Evolutionary conservation across 2,329 filamentous ascomycete species (phyloP).

Genomic region (Arthrinium puccinioides): DNA sequence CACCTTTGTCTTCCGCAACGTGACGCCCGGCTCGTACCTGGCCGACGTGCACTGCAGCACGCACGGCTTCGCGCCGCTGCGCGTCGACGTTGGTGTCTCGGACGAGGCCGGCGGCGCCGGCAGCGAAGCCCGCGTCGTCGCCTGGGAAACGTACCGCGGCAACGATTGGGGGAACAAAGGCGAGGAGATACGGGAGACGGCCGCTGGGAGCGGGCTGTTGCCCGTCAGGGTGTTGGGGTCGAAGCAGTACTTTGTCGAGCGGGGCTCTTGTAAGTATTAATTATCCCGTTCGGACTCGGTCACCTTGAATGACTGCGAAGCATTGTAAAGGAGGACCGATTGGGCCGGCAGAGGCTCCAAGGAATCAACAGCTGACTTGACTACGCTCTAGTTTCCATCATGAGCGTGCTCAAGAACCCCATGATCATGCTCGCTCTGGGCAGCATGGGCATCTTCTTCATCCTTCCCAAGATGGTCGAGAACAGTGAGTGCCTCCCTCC

Average conservation of each 20-base stretch:
- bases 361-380: too few species aligned
- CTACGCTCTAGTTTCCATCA: slow-evolving; percentile 58
- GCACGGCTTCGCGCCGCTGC: slow-evolving; percentile 68
- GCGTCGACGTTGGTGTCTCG: slow-evolving; percentile 59
- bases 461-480: slow-evolving; percentile 91
- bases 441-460: slow-evolving; percentile 75
- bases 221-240: slow-evolving; percentile 53
- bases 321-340: too few species aligned
- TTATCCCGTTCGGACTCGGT: too few species aligned
- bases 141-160: slow-evolving; percentile 81
- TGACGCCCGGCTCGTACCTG: slow-evolving; percentile 69
- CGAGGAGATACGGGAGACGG: slow-evolving; percentile 42
- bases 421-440: slow-evolving; percentile 93
- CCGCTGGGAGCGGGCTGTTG: slow-evolving; percentile 30
- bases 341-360: too few species aligned
- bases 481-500: slow-evolving; percentile 62
- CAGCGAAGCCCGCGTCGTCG: slow-evolving; percentile 40
- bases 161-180: slow-evolving; percentile 89
- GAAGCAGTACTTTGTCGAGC: slow-evolving; percentile 72
- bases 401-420: slow-evolving; percentile 82
- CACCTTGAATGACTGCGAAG: too few species aligned
- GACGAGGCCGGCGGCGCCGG: slow-evolving; percentile 23
- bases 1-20: slow-evolving; percentile 68
- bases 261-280: slow-evolving; percentile 66
- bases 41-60: slow-evolving; percentile 71